A percentile compares a stretch with the other conserved stretches of the same genome.
These are phyloP conservation scores for Lactarius hatsudake DNA, from an alignment of 768 basidiomycete genomes.

Conservation along the genomic window DNA sequence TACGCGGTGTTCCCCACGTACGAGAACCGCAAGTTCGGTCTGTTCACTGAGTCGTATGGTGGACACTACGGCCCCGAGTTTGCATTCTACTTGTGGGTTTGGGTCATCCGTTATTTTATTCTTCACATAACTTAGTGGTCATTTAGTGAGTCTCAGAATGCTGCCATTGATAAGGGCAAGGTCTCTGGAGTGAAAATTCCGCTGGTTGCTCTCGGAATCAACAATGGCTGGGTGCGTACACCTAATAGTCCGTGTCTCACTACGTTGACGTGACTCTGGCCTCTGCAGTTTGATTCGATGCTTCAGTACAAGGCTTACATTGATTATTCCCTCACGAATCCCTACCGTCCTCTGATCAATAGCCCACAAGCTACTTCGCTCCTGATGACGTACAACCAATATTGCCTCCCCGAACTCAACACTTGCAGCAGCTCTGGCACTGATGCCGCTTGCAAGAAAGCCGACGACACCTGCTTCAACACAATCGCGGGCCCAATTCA, in stretches of 20 bases:
- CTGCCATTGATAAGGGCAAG: conserved; percentile 44
- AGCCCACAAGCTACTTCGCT: background rate
- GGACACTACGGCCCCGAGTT: conserved; percentile 32
- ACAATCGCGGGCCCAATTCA: conserved; percentile 44
- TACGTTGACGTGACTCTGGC: background rate
- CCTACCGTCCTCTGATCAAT: conserved; percentile 23
- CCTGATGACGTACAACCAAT: conserved; percentile 17
- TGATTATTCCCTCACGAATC: conserved; percentile 45
- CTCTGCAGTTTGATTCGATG: conserved; percentile 26
- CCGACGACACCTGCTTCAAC: conserved; percentile 48
- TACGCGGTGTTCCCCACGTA: conserved; percentile 41
- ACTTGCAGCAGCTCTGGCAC: conserved; percentile 44
- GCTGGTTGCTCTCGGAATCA: conserved; percentile 31
- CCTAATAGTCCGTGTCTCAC: conserved; percentile 46
- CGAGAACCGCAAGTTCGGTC: conserved; percentile 39
- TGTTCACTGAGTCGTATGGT: conserved; percentile 51
- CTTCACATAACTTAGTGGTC: background rate
- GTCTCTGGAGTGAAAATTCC: conserved; percentile 44
- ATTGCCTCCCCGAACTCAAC: conserved; percentile 46
- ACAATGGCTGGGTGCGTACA: conserved; percentile 31
- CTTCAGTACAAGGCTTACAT: conserved; percentile 51
- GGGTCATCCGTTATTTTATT: background rate
- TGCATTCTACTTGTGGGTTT: conserved; percentile 1
- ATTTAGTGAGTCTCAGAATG: conserved; percentile 46
- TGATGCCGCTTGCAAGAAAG: conserved; percentile 45